Evolutionary conservation across 257 asterid genomes (phyloP), one percentile per base, ranked within the genome.

Genomic region (Lantana camara): DNA sequence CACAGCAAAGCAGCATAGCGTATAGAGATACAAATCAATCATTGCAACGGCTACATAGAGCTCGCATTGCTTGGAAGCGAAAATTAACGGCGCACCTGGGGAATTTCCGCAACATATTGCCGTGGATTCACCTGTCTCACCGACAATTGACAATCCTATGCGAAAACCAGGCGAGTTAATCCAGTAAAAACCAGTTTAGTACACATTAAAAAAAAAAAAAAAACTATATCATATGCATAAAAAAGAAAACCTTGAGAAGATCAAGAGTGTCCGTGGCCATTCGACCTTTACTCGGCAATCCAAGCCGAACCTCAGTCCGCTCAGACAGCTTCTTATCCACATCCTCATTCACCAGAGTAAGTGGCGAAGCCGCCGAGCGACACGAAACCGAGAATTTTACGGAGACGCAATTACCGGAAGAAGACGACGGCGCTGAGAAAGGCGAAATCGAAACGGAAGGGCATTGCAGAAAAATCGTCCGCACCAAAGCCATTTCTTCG

Each of bases 91-190:
- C 40, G 72, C 63, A 90, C 99, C 99, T 85, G 97, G 54, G 97
- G 96, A 70, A 94, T 90, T 60, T 83, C 80, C 0, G 99, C 99
- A 58, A 90, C 97, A 63, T 94, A 94, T 74, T 90, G 99, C 24
- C 99, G 85, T 12, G 99, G 97, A 82, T 94, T 94, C 73, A 83
- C 89, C 74, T 94, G 99, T 81, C 78, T 90, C 82, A 94, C 99
- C 9, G 99, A 88, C 84, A 94, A 72, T 80, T 94, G 99, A 56
- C 96, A 90, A 60, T 94, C 97, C 99, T 94, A 55, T 11, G 34
- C 60, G 37, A 60, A 55, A 20, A 42, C 17, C 29, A 56, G 48
- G 10, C 38, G 23, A 35, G 40, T 35, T 35, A 35, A n/a, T 30
- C 40, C 40, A 35, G 40, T 35, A 5, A 35, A 35, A 35, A 35